Evolutionary conservation across 306 rosid genomes (phyloP).

Genomic region (Casuarina cunninghamiana): DNA sequence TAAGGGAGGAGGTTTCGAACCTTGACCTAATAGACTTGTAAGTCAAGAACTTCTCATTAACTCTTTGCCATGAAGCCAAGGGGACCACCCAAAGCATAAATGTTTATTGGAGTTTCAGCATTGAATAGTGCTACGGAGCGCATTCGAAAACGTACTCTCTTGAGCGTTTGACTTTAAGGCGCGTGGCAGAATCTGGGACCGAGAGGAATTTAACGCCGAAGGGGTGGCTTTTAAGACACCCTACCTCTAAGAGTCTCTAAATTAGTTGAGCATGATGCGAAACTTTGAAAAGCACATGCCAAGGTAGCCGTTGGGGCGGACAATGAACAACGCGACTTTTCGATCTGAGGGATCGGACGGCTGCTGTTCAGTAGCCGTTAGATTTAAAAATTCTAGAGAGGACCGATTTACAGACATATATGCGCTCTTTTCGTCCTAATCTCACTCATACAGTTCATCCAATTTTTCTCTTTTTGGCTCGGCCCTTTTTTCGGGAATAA

Average conservation of each 20-base stretch:
- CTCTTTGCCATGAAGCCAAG: too few relatives aligned
- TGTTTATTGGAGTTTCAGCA: too few relatives aligned
- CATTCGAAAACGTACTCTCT: too few relatives aligned
- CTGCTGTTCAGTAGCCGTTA: conserved; percentile 44
- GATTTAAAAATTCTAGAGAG: conserved; percentile 30
- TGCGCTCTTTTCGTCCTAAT: conserved; percentile 40
- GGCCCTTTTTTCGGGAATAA: conserved; percentile 4
- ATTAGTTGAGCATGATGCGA: background rate
- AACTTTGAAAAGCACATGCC: conserved; percentile 39
- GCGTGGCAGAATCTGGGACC: background rate
- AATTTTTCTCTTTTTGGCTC: background rate
- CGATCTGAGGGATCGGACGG: conserved; percentile 35
- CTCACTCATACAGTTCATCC: conserved; percentile 22
- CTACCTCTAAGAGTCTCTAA: background rate
- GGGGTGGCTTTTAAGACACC: background rate
- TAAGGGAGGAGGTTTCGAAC: too few relatives aligned
- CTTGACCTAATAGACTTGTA: too few relatives aligned
- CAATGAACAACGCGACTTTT: conserved; percentile 40
- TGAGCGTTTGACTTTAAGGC: background rate
- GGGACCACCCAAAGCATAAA: too few relatives aligned
- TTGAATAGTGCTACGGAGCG: too few relatives aligned
- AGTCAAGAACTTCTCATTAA: too few relatives aligned
- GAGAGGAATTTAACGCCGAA: background rate
- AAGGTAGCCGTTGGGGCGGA: conserved; percentile 40
- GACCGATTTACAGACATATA: conserved; percentile 39